A percentile compares a stretch with the other conserved stretches of the same genome.
Evolutionary conservation across 2,329 filamentous ascomycete genomes (phyloP).

Genomic region (Allantophomopsis lycopodina): DNA sequence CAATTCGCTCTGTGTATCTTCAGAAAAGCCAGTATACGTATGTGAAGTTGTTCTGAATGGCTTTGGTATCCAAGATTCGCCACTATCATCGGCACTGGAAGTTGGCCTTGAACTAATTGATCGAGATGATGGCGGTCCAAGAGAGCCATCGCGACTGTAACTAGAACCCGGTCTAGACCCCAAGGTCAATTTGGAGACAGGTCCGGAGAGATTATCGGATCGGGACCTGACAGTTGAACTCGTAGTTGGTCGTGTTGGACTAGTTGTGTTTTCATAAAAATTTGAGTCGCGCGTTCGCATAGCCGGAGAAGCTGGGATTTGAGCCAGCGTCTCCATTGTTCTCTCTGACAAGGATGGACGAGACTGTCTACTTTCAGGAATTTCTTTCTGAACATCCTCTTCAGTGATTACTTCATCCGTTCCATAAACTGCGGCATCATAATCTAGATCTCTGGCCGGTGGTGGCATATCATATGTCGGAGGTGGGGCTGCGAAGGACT

Average conservation of each 20-base stretch:
- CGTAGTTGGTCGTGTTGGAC: conserved; percentile 36
- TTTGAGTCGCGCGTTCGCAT: conserved; percentile 51
- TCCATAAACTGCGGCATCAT: neutral
- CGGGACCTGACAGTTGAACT: conserved; percentile 3
- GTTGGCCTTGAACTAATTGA: conserved; percentile 26
- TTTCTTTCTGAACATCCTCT: neutral
- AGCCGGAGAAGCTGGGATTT: conserved; percentile 65
- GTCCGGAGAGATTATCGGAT: conserved; percentile 8
- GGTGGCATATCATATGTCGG: neutral
- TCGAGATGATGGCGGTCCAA: conserved; percentile 27
- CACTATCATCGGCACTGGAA: conserved; percentile 24
- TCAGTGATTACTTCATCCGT: neutral
- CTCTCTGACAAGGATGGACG: conserved; percentile 61
- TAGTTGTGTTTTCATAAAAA: conserved; percentile 53
- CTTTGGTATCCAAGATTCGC: conserved; percentile 19
- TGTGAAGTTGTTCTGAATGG: conserved; percentile 21
- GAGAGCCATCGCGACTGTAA: conserved; percentile 31
- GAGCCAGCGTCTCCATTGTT: conserved; percentile 72
- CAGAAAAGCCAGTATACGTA: conserved; percentile 4
- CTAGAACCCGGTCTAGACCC: conserved; percentile 41
- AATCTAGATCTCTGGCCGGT: neutral
- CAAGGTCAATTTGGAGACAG: conserved; percentile 34
- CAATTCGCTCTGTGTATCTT: conserved; percentile 4
- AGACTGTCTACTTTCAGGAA: conserved; percentile 4
- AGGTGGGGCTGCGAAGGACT: neutral